Evolutionary conservation across 306 rosid species (phyloP).

Genomic region (Mimosa pudica): DNA sequence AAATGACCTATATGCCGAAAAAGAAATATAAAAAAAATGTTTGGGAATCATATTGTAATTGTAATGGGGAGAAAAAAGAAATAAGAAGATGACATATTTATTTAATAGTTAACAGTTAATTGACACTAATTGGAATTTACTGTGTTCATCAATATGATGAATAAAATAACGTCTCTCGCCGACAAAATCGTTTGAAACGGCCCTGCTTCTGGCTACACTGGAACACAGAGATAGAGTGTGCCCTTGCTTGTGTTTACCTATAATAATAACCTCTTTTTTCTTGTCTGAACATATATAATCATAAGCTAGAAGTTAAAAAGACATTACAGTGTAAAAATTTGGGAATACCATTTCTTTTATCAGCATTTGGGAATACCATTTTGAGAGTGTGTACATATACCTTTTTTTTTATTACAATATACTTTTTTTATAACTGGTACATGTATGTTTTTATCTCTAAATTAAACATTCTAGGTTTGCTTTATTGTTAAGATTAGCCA

Average conservation of each 20-base stretch:
- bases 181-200: slow-evolving; percentile 88
- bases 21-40: no score
- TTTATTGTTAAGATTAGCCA: no score
- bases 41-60: no score
- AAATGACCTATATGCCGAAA: no score
- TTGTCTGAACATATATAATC: background rate
- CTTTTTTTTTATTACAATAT: no score
- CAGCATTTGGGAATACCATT: no score
- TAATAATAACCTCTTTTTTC: background rate
- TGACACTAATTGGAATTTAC: slow-evolving; percentile 55
- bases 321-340: background rate
- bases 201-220: slow-evolving; percentile 42
- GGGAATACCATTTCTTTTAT: no score
- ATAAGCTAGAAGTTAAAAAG: background rate
- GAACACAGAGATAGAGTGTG: slow-evolving; percentile 24
- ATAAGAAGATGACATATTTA: slow-evolving; percentile 12
- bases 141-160: slow-evolving; percentile 50
- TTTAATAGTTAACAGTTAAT: slow-evolving; percentile 31
- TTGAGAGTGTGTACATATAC: no score
- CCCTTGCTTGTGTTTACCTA: background rate
- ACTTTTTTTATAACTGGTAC: no score
- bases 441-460: no score
- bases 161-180: slow-evolving; percentile 80
- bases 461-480: no score
- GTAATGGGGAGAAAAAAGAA: no score